Conservation (phyloP, 768 basidiomycete species). For the Amyloporia xantha region DNA sequence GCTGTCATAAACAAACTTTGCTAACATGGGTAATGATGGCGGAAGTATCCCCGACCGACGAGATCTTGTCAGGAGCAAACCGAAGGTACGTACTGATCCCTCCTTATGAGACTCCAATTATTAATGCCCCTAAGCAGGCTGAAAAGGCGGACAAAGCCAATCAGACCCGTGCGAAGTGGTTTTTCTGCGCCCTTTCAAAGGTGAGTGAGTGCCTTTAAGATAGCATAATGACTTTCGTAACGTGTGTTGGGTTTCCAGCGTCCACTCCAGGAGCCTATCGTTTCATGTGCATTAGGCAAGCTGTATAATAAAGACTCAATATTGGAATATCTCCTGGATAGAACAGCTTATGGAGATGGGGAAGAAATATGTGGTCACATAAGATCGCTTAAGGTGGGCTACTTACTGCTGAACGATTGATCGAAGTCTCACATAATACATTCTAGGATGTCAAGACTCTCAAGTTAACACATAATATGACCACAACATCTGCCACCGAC, state of each 20-base stretch:
- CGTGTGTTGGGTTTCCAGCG: slow-evolving; percentile 42
- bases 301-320: slow-evolving; percentile 95
- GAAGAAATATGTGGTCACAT: slow-evolving; percentile 91
- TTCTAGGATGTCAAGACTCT: slow-evolving; percentile 80
- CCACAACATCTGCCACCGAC: slow-evolving; percentile 27
- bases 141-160: slow-evolving; percentile 90
- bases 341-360: slow-evolving; percentile 81
- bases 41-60: slow-evolving; percentile 83
- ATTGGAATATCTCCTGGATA: slow-evolving; percentile 84
- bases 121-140: slow-evolving; percentile 35
- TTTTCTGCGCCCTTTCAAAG: slow-evolving; percentile 94
- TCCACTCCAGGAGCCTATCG: slow-evolving; percentile 83
- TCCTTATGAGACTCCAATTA: not conserved
- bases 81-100: slow-evolving; percentile 42
- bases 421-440: not conserved
- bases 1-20: not conserved
- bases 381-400: slow-evolving; percentile 78
- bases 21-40: slow-evolving; percentile 78
- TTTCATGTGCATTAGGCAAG: slow-evolving; percentile 88
- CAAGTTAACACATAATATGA: slow-evolving; percentile 69
- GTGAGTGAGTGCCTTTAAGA: slow-evolving; percentile 32
- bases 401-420: not conserved
- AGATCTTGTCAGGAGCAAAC: slow-evolving; percentile 67
- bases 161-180: slow-evolving; percentile 81
- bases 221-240: not conserved